Percentiles rank a stretch among this genome's conserved stretches.
phyloP scores from a whole-genome alignment of 140 eudicot genomes.

The Stevia rebaudiana region DNA sequence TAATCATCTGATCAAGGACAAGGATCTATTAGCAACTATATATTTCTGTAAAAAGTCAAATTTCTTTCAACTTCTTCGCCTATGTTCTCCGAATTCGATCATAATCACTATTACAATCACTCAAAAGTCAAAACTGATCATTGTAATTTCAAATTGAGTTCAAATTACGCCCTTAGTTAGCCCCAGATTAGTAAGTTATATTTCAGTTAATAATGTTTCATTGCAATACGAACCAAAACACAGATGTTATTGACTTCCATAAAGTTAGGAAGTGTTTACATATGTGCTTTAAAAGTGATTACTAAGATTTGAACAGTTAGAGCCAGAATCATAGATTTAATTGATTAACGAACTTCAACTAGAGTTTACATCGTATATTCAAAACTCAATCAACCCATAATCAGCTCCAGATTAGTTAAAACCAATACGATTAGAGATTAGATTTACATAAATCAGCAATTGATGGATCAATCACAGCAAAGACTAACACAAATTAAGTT shows the following conservation, averaged over 20 bases:
- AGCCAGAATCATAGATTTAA: too few species aligned
- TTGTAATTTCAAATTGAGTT: not conserved
- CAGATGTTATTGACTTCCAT: too few species aligned
- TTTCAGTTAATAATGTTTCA: not conserved
- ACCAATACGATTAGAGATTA: not conserved
- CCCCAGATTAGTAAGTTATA: not conserved
- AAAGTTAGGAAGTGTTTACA: too few species aligned
- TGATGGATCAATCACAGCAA: not conserved
- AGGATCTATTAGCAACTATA: not conserved
- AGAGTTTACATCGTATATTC: too few species aligned
- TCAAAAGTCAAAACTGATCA: not conserved
- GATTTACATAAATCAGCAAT: not conserved
- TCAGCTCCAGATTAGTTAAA: too few species aligned
- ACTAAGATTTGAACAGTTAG: too few species aligned
- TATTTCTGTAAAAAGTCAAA: not conserved
- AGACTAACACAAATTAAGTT: constrained; percentile 4
- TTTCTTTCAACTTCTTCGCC: not conserved
- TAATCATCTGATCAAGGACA: not conserved
- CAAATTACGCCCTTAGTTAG: not conserved
- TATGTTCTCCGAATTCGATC: too few species aligned
- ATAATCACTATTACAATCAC: not conserved
- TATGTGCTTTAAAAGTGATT: too few species aligned
- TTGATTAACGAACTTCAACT: too few species aligned
- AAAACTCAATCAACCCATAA: too few species aligned
- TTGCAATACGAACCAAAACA: not conserved